Conservation (phyloP, 495 filamentous ascomycete genomes). For the Pyrenula massariospora region DNA sequence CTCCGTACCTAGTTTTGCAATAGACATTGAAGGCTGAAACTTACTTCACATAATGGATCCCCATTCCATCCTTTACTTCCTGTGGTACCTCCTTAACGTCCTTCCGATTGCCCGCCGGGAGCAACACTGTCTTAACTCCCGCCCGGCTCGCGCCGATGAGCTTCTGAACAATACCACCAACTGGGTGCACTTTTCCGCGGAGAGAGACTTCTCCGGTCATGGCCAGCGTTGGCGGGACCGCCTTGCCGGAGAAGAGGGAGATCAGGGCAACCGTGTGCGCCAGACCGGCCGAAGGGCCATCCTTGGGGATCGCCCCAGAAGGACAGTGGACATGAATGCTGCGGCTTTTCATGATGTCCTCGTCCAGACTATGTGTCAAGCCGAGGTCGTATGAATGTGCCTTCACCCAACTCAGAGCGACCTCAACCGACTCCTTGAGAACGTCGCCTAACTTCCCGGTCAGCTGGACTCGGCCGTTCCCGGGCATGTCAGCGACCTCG, state of each 20-base stretch:
- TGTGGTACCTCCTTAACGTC: slow-evolving; percentile 85
- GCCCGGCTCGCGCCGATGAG: slow-evolving; percentile 88
- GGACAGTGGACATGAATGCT: slow-evolving; percentile 96
- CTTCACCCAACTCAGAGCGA: slow-evolving; percentile 93
- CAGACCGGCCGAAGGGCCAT: slow-evolving; percentile 78
- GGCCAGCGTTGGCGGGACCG: slow-evolving; percentile 82
- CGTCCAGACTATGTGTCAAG: slow-evolving; percentile 62
- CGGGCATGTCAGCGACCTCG: slow-evolving; percentile 95
- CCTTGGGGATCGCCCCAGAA: slow-evolving; percentile 89
- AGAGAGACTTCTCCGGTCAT: slow-evolving; percentile 97
- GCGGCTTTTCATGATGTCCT: slow-evolving; percentile 93
- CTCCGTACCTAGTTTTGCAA: slow-evolving; percentile 7
- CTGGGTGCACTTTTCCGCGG: slow-evolving; percentile 75
- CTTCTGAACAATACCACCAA: slow-evolving; percentile 98
- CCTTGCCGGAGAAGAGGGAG: slow-evolving; percentile 77
- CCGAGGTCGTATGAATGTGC: slow-evolving; percentile 89
- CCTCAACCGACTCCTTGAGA: slow-evolving; percentile 92
- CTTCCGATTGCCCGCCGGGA: slow-evolving; percentile 82
- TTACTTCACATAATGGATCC: slow-evolving; percentile 82
- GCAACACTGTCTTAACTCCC: slow-evolving; percentile 85
- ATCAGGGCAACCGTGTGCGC: slow-evolving; percentile 90
- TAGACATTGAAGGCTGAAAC: slow-evolving; percentile 14
- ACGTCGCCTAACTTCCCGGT: slow-evolving; percentile 98
- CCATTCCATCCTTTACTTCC: slow-evolving; percentile 78
- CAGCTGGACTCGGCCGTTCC: slow-evolving; percentile 83